Evolutionary conservation across 1,284 basidiomycete genomes (phyloP).

Genomic region (Cerioporus squamosus): DNA sequence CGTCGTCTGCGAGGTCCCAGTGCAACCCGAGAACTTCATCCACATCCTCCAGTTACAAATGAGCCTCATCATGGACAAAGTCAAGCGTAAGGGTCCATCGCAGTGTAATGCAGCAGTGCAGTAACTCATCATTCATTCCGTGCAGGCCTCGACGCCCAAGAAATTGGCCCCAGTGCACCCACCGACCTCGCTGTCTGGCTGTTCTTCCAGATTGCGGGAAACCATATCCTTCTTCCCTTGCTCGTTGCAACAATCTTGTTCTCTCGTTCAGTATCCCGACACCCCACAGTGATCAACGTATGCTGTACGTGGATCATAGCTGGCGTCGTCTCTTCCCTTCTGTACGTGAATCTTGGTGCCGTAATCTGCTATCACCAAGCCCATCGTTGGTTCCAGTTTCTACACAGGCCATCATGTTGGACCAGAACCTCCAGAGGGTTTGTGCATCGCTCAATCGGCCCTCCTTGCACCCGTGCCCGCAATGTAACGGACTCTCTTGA

Average conservation of each 20-base stretch:
- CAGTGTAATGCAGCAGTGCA: background rate
- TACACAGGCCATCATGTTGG: constrained; percentile 42
- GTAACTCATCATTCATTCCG: background rate
- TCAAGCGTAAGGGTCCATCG: constrained; percentile 10
- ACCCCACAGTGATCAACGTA: constrained; percentile 55
- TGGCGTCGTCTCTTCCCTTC: constrained; percentile 42
- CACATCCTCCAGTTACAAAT: background rate
- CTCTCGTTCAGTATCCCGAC: constrained; percentile 44
- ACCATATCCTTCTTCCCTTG: constrained; percentile 52
- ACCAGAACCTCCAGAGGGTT: constrained; percentile 41
- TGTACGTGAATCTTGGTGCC: constrained; percentile 32
- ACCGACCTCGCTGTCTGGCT: constrained; percentile 41
- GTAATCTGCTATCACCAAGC: constrained; percentile 15
- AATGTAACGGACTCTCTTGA: constrained; percentile 39
- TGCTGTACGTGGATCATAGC: constrained; percentile 51
- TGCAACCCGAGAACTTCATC: no score
- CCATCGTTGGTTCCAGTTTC: constrained; percentile 14
- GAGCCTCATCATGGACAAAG: background rate
- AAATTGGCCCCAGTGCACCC: constrained; percentile 21
- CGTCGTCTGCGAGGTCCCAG: background rate
- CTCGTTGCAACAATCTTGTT: constrained; percentile 51
- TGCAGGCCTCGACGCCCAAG: constrained; percentile 24
- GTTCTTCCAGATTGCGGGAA: constrained; percentile 50
- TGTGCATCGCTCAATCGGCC: constrained; percentile 51
- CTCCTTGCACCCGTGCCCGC: constrained; percentile 47